Conservation (phyloP, 2,329 filamentous ascomycete genomes). For the Exophiala xenobiotica region DNA sequence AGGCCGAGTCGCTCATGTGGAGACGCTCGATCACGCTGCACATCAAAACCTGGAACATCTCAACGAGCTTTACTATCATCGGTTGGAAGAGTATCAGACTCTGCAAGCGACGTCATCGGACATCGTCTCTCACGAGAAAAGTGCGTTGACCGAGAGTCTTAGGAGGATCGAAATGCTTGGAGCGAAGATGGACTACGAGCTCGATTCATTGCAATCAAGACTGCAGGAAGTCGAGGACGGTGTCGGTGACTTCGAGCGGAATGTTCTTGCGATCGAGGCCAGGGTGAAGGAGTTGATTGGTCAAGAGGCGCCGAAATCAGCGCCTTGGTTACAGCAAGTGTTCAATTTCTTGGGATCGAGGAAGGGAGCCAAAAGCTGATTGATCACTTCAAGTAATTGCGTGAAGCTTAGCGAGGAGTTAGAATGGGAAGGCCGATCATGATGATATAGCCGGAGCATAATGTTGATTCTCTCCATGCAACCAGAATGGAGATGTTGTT, state of each 20-base stretch:
- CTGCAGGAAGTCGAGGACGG: slow-evolving; percentile 86
- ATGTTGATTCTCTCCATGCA: not conserved
- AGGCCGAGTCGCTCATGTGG: slow-evolving; percentile 43
- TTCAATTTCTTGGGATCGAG: slow-evolving; percentile 18
- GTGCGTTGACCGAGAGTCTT: slow-evolving; percentile 66
- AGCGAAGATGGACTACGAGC: slow-evolving; percentile 89
- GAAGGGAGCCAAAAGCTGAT: slow-evolving; percentile 5
- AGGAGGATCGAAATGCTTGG: slow-evolving; percentile 78
- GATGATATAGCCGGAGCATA: not conserved
- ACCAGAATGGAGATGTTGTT: not conserved
- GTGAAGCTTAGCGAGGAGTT: slow-evolving; percentile 15
- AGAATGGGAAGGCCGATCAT: too few species aligned
- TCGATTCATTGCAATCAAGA: slow-evolving; percentile 73
- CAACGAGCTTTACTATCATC: slow-evolving; percentile 66
- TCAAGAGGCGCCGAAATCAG: slow-evolving; percentile 44
- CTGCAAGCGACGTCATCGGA: slow-evolving; percentile 68
- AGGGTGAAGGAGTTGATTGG: slow-evolving; percentile 62
- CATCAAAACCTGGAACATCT: slow-evolving; percentile 65
- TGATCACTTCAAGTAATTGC: not conserved
- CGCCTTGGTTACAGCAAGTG: slow-evolving; percentile 20
- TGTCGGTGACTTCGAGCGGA: slow-evolving; percentile 73
- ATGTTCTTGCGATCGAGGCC: slow-evolving; percentile 69
- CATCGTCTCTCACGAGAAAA: slow-evolving; percentile 67
- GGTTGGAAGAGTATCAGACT: slow-evolving; percentile 67
- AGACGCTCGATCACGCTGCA: slow-evolving; percentile 63